Conservation (phyloP, 768 basidiomycete genomes). For the Boletellus sp. region DNA sequence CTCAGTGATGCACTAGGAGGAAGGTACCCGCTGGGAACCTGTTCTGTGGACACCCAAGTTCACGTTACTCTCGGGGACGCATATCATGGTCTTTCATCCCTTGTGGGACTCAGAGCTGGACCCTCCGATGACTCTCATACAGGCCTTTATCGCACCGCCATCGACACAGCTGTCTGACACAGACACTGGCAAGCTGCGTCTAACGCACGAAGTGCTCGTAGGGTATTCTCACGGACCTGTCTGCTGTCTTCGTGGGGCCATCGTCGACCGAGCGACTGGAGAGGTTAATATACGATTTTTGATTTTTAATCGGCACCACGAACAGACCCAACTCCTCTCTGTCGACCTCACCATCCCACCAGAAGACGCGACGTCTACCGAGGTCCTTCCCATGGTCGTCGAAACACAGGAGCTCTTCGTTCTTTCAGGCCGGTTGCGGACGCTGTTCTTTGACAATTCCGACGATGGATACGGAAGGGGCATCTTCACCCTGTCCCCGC, state of each 20-base stretch:
- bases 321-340: slow-evolving; percentile 9
- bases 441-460: slow-evolving; percentile 9
- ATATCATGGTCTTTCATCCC: slow-evolving; percentile 17
- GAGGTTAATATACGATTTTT: slow-evolving; percentile 14
- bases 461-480: slow-evolving; percentile 17
- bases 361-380: neutral
- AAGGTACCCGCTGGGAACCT: neutral
- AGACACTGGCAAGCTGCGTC: slow-evolving; percentile 6
- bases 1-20: slow-evolving; percentile 7
- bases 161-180: neutral
- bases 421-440: slow-evolving; percentile 9
- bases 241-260: slow-evolving; percentile 10
- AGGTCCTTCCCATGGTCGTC: slow-evolving; percentile 14
- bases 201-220: slow-evolving; percentile 18
- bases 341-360: slow-evolving; percentile 17
- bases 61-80: slow-evolving; percentile 10
- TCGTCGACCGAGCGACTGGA: slow-evolving; percentile 13
- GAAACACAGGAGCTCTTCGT: slow-evolving; percentile 11
- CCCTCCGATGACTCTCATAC: slow-evolving; percentile 14
- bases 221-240: slow-evolving; percentile 4
- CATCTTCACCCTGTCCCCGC: slow-evolving; percentile 6
- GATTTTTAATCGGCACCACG: neutral
- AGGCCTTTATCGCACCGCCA: slow-evolving; percentile 14
- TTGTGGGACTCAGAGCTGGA: neutral
- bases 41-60: slow-evolving; percentile 7